These are phyloP conservation scores for Potentilla sterilis DNA, from an alignment of 306 rosid genomes.

Conservation along the genomic window DNA sequence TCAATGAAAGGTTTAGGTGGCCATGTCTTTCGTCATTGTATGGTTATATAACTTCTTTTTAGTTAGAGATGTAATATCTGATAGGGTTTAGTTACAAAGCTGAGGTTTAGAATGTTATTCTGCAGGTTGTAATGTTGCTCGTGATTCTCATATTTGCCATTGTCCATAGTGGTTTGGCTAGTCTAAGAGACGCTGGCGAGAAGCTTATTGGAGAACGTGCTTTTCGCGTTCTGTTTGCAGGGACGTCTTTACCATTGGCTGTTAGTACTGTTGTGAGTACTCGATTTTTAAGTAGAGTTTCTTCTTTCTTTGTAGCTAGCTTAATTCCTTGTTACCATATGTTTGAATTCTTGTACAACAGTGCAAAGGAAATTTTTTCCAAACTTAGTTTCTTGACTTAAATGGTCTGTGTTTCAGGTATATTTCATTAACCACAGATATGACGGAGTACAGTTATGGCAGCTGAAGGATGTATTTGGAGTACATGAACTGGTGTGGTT, in stretches of 20 bases:
- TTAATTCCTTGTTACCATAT: background rate
- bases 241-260: conserved; percentile 82
- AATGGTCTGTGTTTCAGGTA: conserved; percentile 58
- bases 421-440: conserved; percentile 94
- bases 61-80: background rate
- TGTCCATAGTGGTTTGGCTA: conserved; percentile 91
- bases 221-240: conserved; percentile 93
- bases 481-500: conserved; percentile 82
- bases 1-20: background rate
- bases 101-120: conserved; percentile 29
- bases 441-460: conserved; percentile 92
- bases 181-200: conserved; percentile 78
- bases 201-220: conserved; percentile 85
- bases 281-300: background rate
- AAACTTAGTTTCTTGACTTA: conserved; percentile 24
- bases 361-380: conserved; percentile 11
- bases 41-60: background rate
- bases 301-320: background rate
- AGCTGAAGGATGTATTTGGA: conserved; percentile 63
- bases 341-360: background rate
- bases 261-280: conserved; percentile 79
- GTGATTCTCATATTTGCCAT: conserved; percentile 65
- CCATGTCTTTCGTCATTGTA: background rate
- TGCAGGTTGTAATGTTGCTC: conserved; percentile 82
- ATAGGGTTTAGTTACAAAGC: conserved; percentile 4